Percentiles rank a stretch among this genome's conserved stretches.
These are phyloP conservation scores for Pleochaeta shiraiana DNA, from an alignment of 2,329 filamentous ascomycete genomes.

Conservation along the genomic window DNA sequence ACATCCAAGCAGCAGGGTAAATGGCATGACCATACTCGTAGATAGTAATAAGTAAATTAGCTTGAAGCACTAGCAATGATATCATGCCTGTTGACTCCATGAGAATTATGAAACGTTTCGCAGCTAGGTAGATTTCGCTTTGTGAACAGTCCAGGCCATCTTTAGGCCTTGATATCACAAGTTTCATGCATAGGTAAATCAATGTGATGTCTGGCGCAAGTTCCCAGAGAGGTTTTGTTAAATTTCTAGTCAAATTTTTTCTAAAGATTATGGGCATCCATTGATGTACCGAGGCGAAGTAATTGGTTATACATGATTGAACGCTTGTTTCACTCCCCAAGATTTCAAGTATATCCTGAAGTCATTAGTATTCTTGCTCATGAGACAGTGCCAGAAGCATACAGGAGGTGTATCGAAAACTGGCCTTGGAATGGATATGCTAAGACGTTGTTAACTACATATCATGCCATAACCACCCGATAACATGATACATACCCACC, in stretches of 20 bases:
- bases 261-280: slow-evolving; percentile 28
- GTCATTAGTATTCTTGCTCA: slow-evolving; percentile 4
- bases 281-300: slow-evolving; percentile 24
- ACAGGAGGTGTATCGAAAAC: slow-evolving; percentile 21
- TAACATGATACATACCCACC: slow-evolving; percentile 11
- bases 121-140: slow-evolving; percentile 22
- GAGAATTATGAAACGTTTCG: slow-evolving; percentile 22
- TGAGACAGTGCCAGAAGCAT: slow-evolving; percentile 9
- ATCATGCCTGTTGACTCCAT: slow-evolving; percentile 23
- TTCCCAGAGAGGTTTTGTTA: slow-evolving; percentile 23
- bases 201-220: slow-evolving; percentile 25
- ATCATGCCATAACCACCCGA: neutral
- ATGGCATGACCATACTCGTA: slow-evolving; percentile 28
- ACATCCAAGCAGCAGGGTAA: slow-evolving; percentile 28
- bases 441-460: slow-evolving; percentile 3
- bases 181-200: slow-evolving; percentile 27
- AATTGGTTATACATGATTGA: slow-evolving; percentile 21
- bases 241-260: slow-evolving; percentile 22
- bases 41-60: slow-evolving; percentile 24
- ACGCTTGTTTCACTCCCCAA: slow-evolving; percentile 21
- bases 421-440: slow-evolving; percentile 21
- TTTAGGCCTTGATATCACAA: slow-evolving; percentile 20
- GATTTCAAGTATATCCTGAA: slow-evolving; percentile 21
- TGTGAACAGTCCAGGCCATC: slow-evolving; percentile 20
- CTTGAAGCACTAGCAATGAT: slow-evolving; percentile 25